Evolutionary conservation across 208 protist genomes (phyloP).

Genomic region (Wallacemonas sp.): DNA sequence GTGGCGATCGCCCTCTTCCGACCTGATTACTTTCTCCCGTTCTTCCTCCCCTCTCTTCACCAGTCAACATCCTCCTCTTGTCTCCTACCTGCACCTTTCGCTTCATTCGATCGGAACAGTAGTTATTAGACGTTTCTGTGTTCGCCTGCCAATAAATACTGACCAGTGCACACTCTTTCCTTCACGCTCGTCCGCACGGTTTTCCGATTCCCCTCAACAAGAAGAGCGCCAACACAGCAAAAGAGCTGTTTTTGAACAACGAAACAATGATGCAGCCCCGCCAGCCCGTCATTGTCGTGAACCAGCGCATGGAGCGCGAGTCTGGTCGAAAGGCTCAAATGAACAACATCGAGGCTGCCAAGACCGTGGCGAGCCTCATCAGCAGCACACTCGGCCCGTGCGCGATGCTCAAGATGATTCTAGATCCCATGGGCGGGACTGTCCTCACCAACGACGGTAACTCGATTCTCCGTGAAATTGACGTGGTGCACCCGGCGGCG

Average conservation of each 20-base stretch:
- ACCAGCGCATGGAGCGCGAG: constrained; percentile 97
- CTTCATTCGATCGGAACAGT: background rate
- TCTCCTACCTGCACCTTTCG: background rate
- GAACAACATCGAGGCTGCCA: constrained; percentile 98
- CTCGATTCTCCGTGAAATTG: constrained; percentile 99
- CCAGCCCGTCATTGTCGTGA: constrained; percentile 90
- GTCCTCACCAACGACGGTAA: constrained; percentile 99
- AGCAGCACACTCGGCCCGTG: constrained; percentile 99
- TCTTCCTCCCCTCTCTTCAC: constrained; percentile 2
- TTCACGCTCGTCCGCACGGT: background rate
- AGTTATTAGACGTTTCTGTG: background rate
- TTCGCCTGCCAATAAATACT: background rate
- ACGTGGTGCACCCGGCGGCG: constrained; percentile 99
- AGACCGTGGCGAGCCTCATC: constrained; percentile 99
- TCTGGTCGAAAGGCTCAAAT: constrained; percentile 97
- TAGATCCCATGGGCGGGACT: constrained; percentile 99
- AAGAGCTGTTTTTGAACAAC: too few relatives aligned
- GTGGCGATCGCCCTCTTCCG: too few relatives aligned
- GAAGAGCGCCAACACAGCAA: too few relatives aligned
- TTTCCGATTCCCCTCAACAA: too few relatives aligned
- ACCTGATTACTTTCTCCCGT: too few relatives aligned
- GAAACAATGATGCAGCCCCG: constrained; percentile 47
- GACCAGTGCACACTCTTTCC: too few relatives aligned
- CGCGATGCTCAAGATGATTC: constrained; percentile 99
- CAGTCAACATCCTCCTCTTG: background rate